A percentile compares a stretch with the other conserved stretches of the same genome.
phyloP scores from a whole-genome alignment of 345 rosid species.

The Citrus australasica region DNA sequence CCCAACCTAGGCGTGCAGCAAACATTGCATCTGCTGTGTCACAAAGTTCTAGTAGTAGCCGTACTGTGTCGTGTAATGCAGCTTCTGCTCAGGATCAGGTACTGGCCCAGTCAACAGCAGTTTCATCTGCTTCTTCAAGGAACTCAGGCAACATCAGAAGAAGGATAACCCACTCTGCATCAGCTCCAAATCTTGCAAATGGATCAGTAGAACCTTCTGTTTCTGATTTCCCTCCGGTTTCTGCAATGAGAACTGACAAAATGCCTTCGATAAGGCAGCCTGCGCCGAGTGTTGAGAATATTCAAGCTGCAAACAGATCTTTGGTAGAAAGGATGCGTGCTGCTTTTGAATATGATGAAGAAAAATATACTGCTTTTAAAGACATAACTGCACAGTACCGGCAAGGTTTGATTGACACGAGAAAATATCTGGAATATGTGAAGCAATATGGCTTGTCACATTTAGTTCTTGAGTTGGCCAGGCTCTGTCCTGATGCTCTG shows the following conservation, averaged over 20 bases:
- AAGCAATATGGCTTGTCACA: constrained; percentile 65
- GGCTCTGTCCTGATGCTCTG: constrained; percentile 72
- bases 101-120: constrained; percentile 24
- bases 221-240: constrained; percentile 81
- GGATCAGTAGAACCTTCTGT: constrained; percentile 29
- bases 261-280: constrained; percentile 31
- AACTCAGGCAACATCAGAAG: constrained; percentile 29
- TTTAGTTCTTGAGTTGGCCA: constrained; percentile 78
- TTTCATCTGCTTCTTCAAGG: constrained; percentile 29
- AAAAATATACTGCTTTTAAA: constrained; percentile 61
- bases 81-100: constrained; percentile 35
- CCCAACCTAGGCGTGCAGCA: constrained; percentile 23
- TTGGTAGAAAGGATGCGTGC: constrained; percentile 75
- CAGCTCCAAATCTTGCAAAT: constrained; percentile 61
- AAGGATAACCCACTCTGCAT: constrained; percentile 61
- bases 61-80: constrained; percentile 35
- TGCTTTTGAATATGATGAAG: constrained; percentile 70
- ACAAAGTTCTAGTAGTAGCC: constrained; percentile 23
- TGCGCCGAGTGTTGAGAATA: constrained; percentile 36
- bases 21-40: constrained; percentile 18
- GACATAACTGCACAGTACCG: constrained; percentile 76
- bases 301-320: constrained; percentile 75
- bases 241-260: constrained; percentile 42
- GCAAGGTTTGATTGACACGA: constrained; percentile 64
- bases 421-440: constrained; percentile 61